Evolutionary conservation across 1,284 basidiomycete species (phyloP), one percentile per base, ranked within the genome.

Genomic region (Hemileia vastatrix): DNA sequence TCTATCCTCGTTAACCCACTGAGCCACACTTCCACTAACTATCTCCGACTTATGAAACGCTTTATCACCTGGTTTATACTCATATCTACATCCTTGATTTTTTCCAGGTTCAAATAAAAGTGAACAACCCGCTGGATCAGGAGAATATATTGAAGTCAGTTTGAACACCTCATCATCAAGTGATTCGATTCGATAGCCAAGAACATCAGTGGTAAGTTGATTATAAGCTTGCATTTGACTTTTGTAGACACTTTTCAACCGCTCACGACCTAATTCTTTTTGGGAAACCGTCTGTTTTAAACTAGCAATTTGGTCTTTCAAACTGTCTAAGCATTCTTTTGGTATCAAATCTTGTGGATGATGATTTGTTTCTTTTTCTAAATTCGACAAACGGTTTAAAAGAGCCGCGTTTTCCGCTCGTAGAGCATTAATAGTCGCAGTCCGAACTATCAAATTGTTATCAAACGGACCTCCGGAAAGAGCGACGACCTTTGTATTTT

Each of bases 131-230:
- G 23, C 43, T 23, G 54, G 45, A 40, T 62, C 59, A 23, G 54
- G 54, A 53, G 50, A 48, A n/a, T n/a, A n/a, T 3, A 51, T 44
- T 21, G 59, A 62, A 8, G 52, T 15, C n/a, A 62, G 40, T 21
- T 53, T 19, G 27, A 54, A 62, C 33, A 55, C 53, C 4, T 53
- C 59, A 55, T 62, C 55, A 3, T 44, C 52, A 1, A 62, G 52
- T n/a, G 59, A 45, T 47, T 62, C 59, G 15, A 62, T 32, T 50
- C 59, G 54, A 54, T 62, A 62, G 4, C 59, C 59, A 19, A 62
- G 49, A 31, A 62, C 55, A 23, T 62, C 59, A 52, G 44, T 48
- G n/a, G 55, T 62, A 11, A 53, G 52, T 24, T 51, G 51, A 27
- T 48, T 54, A 50, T 62, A 62, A n/a, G 31, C 32, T 21, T 43